Conservation (phyloP, 1,139 yeast species). For the Pichia sp. region DNA sequence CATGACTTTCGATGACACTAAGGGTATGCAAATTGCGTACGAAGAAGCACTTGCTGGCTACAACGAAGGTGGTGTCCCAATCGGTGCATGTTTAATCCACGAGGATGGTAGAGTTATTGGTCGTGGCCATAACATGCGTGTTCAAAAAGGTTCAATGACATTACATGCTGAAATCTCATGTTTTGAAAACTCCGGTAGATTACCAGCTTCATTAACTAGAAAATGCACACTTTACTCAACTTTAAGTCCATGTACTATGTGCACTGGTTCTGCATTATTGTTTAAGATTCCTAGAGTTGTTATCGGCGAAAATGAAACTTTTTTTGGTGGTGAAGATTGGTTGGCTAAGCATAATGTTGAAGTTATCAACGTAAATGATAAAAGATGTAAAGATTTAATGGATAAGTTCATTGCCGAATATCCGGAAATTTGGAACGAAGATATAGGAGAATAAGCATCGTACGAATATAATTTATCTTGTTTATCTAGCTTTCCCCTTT, state of each 20-base stretch:
- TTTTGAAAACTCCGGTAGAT: slow-evolving; percentile 83
- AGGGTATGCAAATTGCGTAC: slow-evolving; percentile 63
- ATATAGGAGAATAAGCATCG: slow-evolving; percentile 52
- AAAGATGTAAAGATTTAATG: slow-evolving; percentile 71
- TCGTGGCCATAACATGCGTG: slow-evolving; percentile 81
- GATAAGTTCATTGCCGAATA: slow-evolving; percentile 65
- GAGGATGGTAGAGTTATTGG: slow-evolving; percentile 79
- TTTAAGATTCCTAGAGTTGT: slow-evolving; percentile 85
- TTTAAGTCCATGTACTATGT: slow-evolving; percentile 89
- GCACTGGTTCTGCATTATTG: slow-evolving; percentile 86
- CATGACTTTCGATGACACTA: slow-evolving; percentile 54
- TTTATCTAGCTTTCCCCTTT: background rate
- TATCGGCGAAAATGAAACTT: slow-evolving; percentile 79
- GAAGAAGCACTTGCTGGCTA: slow-evolving; percentile 64
- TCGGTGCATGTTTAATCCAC: slow-evolving; percentile 63
- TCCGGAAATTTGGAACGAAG: slow-evolving; percentile 85
- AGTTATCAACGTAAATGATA: slow-evolving; percentile 59
- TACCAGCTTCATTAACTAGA: slow-evolving; percentile 61
- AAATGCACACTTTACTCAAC: slow-evolving; percentile 83
- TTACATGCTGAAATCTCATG: slow-evolving; percentile 90
- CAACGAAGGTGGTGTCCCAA: slow-evolving; percentile 84
- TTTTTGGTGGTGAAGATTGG: slow-evolving; percentile 71
- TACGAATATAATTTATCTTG: too few species aligned
- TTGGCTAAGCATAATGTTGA: slow-evolving; percentile 64
- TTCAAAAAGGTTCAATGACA: slow-evolving; percentile 74